Percentiles rank a stretch among this genome's conserved stretches.
Evolutionary conservation across 73 alveolate species (phyloP).

Genomic region (Paramecium octaurelia): DNA sequence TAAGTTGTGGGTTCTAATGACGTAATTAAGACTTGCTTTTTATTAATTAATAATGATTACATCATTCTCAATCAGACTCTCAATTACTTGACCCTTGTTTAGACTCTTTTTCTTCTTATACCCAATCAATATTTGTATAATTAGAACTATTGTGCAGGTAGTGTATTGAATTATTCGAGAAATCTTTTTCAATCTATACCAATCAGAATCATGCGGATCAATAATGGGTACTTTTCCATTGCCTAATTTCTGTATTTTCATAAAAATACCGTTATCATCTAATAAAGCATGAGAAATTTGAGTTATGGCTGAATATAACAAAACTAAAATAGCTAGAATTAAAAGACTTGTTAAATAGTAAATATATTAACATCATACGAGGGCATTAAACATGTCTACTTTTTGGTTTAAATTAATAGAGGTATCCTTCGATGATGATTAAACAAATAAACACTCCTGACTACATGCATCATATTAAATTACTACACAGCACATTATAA

Average conservation of each 20-base stretch:
- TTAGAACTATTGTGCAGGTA: background rate
- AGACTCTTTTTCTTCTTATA: background rate
- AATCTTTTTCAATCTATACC: conserved; percentile 14
- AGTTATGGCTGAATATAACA: conserved; percentile 13
- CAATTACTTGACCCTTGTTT: background rate
- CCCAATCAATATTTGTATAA: background rate
- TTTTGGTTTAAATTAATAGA: background rate
- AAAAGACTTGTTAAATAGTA: background rate
- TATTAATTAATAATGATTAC: background rate
- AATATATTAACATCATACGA: background rate
- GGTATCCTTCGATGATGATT: background rate
- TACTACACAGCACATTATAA: background rate
- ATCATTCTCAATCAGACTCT: background rate
- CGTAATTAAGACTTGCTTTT: conserved; percentile 16
- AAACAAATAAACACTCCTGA: background rate
- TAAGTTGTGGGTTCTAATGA: background rate
- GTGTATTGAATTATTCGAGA: background rate
- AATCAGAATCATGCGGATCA: conserved; percentile 1
- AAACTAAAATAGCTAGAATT: background rate
- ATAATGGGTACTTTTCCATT: conserved; percentile 18
- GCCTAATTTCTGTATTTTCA: background rate
- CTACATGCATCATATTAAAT: background rate
- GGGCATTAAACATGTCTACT: background rate
- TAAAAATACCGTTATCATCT: background rate
- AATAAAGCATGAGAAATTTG: background rate